Evolutionary conservation across 177 flowering plant genomes (phyloP).

Genomic region (Tripterygium wilfordii): DNA sequence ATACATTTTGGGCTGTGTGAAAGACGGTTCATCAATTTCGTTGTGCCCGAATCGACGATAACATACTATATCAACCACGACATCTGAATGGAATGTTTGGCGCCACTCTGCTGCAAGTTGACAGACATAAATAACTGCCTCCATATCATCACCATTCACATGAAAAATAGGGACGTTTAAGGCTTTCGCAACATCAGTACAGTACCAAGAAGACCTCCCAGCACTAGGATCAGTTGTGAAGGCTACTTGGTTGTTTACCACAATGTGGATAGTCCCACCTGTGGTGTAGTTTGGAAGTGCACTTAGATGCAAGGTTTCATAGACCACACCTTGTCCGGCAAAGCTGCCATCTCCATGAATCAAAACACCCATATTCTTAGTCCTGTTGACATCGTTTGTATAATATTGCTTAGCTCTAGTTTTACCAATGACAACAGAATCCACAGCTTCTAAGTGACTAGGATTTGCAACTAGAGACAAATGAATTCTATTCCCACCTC

Average conservation of each 20-base stretch:
- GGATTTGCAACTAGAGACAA: slow-evolving; percentile 94
- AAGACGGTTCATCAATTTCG: slow-evolving; percentile 97
- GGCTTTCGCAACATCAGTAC: slow-evolving; percentile 98
- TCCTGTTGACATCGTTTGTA: slow-evolving; percentile 74
- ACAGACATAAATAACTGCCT: slow-evolving; percentile 90
- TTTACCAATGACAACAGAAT: slow-evolving; percentile 90
- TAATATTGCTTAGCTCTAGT: slow-evolving; percentile 92
- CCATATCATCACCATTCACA: slow-evolving; percentile 94
- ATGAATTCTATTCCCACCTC: slow-evolving; percentile 89
- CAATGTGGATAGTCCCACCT: slow-evolving; percentile 96
- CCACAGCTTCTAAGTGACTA: slow-evolving; percentile 97
- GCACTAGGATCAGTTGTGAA: slow-evolving; percentile 91
- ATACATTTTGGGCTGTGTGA: slow-evolving; percentile 98
- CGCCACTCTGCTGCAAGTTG: slow-evolving; percentile 99
- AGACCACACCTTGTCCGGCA: slow-evolving; percentile 97
- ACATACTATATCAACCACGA: slow-evolving; percentile 88
- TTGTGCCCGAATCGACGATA: slow-evolving; percentile 96
- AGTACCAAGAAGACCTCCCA: slow-evolving; percentile 92
- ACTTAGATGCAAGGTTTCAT: slow-evolving; percentile 94
- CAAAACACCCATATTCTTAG: slow-evolving; percentile 78
- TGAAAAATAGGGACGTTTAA: slow-evolving; percentile 93
- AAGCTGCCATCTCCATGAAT: slow-evolving; percentile 99
- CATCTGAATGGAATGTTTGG: slow-evolving; percentile 95
- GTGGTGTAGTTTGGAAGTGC: slow-evolving; percentile 94
- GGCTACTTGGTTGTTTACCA: slow-evolving; percentile 94